These are phyloP conservation scores for Yarrowia osloensis DNA, from an alignment of 805 yeast species.

Conservation along the genomic window DNA sequence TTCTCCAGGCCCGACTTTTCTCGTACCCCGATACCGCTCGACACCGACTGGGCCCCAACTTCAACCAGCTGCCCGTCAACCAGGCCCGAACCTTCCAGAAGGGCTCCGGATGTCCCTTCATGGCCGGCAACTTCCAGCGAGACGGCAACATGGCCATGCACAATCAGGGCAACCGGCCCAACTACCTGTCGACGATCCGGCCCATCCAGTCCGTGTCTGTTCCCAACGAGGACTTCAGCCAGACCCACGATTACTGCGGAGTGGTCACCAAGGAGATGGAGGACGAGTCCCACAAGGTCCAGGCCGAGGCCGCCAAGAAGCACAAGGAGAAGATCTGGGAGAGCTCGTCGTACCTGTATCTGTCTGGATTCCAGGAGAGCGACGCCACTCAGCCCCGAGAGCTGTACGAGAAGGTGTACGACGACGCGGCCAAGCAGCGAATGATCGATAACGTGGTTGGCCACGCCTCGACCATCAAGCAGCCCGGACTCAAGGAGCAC, in stretches of 20 bases:
- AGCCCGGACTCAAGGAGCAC: constrained; percentile 27
- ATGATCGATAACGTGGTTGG: constrained; percentile 23
- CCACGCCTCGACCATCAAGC: constrained; percentile 27
- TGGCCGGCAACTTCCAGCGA: constrained; percentile 27
- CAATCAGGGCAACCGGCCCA: constrained; percentile 26
- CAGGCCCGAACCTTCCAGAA: constrained; percentile 17
- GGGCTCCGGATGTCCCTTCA: constrained; percentile 23
- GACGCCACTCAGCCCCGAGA: constrained; percentile 25
- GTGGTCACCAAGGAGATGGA: constrained; percentile 26
- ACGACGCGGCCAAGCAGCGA: constrained; percentile 20
- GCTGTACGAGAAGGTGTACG: constrained; percentile 20
- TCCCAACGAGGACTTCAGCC: constrained; percentile 12
- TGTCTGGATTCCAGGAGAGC: constrained; percentile 20
- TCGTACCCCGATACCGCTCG: constrained; percentile 86
- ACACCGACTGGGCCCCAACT: constrained; percentile 74
- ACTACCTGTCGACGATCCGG: constrained; percentile 19
- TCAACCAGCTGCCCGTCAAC: constrained; percentile 83
- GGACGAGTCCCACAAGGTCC: constrained; percentile 15
- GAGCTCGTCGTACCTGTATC: constrained; percentile 16
- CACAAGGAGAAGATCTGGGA: constrained; percentile 30
- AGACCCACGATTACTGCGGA: constrained; percentile 14
- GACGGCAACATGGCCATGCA: constrained; percentile 7
- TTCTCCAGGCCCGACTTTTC: constrained; percentile 75
- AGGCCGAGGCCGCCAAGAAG: constrained; percentile 1
- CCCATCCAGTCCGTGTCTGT: constrained; percentile 26